Percentiles rank a stretch among this genome's conserved stretches.
Evolutionary conservation across 2,329 filamentous ascomycete species (phyloP).

Genomic region (Sclerotinia spermophila): DNA sequence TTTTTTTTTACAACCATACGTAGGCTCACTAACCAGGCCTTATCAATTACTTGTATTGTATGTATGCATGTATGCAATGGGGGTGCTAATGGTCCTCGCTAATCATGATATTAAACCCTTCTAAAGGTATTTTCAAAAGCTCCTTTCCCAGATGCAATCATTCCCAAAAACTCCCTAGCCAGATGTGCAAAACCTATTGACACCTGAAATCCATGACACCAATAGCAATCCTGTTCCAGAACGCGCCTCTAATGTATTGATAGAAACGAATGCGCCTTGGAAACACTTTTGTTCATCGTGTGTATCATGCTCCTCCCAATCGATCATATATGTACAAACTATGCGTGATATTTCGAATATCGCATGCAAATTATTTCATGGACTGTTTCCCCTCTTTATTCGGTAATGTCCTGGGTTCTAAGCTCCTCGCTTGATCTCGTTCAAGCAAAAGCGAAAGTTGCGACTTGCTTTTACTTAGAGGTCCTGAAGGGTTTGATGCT

Average conservation of each 20-base stretch:
- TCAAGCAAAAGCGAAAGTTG: slow-evolving; percentile 57
- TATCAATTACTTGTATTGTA: slow-evolving; percentile 9
- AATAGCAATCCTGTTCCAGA: slow-evolving; percentile 7
- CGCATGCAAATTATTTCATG: slow-evolving; percentile 11
- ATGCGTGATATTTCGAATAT: neutral
- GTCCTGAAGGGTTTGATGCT: slow-evolving; percentile 34
- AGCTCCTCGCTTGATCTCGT: slow-evolving; percentile 45
- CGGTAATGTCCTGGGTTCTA: slow-evolving; percentile 27
- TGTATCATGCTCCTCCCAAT: neutral
- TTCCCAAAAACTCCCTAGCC: slow-evolving; percentile 14
- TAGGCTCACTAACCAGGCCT: neutral
- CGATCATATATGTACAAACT: slow-evolving; percentile 15
- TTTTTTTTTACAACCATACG: neutral
- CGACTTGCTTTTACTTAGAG: slow-evolving; percentile 56
- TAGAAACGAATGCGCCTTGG: slow-evolving; percentile 9
- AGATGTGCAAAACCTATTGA: slow-evolving; percentile 12
- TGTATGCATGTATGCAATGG: neutral
- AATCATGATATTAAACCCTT: neutral
- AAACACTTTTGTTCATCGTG: slow-evolving; percentile 16
- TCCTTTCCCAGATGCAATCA: slow-evolving; percentile 17
- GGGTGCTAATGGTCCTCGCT: neutral
- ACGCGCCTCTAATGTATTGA: slow-evolving; percentile 13
- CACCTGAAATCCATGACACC: slow-evolving; percentile 12
- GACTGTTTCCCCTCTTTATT: slow-evolving; percentile 11
- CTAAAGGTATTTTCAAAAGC: slow-evolving; percentile 9